Evolutionary conservation across 345 rosid species (phyloP), one percentile per base, ranked within the genome.

Genomic region (Erucastrum elatum): DNA sequence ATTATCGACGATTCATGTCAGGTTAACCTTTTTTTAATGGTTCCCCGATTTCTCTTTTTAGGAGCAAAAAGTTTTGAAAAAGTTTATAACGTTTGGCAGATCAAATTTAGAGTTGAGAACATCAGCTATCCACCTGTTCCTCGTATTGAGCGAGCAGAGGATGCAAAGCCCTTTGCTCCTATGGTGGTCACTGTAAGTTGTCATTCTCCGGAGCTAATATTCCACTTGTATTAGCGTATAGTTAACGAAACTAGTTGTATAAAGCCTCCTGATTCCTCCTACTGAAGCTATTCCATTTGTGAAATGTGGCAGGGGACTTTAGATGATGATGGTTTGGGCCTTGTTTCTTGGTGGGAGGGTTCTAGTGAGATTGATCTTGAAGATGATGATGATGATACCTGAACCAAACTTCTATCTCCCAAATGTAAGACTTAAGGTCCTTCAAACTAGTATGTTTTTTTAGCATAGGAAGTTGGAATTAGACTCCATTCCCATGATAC

Each of bases 261-360:
- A 6, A 61, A 21, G 70, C 56, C 39, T 59, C 29, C 62, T 68
- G 60, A 11, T 37, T 33, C 66, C 33, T 41, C 27, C 15, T 15
- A 8, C 13, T 5, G 9, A 5, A 25, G 74, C 25, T 53, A 17
- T 37, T 37, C 9, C 44, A 33, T 4, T 33, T 33, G 35, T 33
- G 35, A 33, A 33, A 33, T 33, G 35, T 29, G 30, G 70, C 88
- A 93, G 98, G 98, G 96, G 31, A 70, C 86, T 10, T 25, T 90
- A 64, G 87, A 94, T 67, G 75, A 53, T 21, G 94, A 91, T 69
- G 94, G 98, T 72, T 79, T 94, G 56, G 97, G 95, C 15, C 94
- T 89, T 2, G 83, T 86, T 82, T 86, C 91, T n/a, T 93, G 97
- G 98, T 93, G 97, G 95, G 81, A 87, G 51, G 76, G 77, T 73